Evolutionary conservation across 352 stramenopile species (phyloP).

Genomic region (Achlya hypogyna): DNA sequence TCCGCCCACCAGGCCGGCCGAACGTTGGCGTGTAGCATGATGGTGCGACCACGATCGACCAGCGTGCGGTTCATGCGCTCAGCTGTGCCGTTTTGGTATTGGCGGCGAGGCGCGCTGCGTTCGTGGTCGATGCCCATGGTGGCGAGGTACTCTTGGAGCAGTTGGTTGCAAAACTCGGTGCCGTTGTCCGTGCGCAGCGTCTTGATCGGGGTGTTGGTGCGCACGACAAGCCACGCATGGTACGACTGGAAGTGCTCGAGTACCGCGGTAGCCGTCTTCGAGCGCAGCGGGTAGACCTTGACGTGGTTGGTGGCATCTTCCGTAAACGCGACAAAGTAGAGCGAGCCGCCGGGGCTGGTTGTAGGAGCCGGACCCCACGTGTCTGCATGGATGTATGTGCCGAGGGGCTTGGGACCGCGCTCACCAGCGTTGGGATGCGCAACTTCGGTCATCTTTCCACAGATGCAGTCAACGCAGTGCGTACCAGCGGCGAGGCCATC

Average conservation of each 20-base stretch:
- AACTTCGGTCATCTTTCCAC: constrained; percentile 16
- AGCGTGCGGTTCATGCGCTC: constrained; percentile 25
- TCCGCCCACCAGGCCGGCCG: background rate
- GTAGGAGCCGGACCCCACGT: constrained; percentile 18
- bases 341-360: constrained; percentile 10
- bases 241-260: constrained; percentile 14
- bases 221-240: constrained; percentile 7
- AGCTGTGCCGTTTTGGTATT: constrained; percentile 22
- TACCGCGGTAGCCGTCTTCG: constrained; percentile 1
- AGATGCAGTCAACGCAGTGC: no score
- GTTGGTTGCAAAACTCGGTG: constrained; percentile 20
- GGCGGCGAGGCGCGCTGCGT: constrained; percentile 9
- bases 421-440: constrained; percentile 9
- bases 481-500: no score
- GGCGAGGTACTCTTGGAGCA: constrained; percentile 14
- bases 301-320: constrained; percentile 22
- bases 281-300: background rate
- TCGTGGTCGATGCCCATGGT: constrained; percentile 21
- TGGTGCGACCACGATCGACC: constrained; percentile 13
- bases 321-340: constrained; percentile 25
- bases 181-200: constrained; percentile 24
- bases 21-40: constrained; percentile 17
- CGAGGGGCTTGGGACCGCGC: constrained; percentile 17
- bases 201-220: constrained; percentile 11
- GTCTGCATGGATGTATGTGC: constrained; percentile 17